phyloP scores from a whole-genome alignment of 352 stramenopile genomes.

The Phytophthora crassamura region DNA sequence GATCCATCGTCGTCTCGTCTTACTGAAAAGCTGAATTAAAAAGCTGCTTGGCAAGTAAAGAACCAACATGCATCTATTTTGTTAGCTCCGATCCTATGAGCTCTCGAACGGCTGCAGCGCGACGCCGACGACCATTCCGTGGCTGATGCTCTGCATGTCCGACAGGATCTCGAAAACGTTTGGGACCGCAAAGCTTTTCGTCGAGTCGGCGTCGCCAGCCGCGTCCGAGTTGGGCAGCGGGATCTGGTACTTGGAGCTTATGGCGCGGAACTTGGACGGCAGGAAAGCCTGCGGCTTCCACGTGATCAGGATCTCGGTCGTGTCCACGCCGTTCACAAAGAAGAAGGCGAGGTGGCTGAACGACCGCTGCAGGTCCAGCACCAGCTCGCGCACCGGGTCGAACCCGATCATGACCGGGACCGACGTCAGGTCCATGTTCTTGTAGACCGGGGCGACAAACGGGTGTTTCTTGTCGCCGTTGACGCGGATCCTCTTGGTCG shows the following conservation, averaged over 20 bases:
- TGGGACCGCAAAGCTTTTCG: slow-evolving; percentile 59
- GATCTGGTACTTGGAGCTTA: slow-evolving; percentile 67
- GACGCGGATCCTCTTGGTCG: slow-evolving; percentile 64
- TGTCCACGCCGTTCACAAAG: slow-evolving; percentile 77
- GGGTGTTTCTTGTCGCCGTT: slow-evolving; percentile 64
- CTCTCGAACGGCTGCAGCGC: slow-evolving; percentile 63
- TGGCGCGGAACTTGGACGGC: slow-evolving; percentile 82
- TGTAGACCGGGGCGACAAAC: slow-evolving; percentile 81
- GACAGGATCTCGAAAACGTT: slow-evolving; percentile 83
- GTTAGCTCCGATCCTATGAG: slow-evolving; percentile 52
- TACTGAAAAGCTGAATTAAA: too few relatives aligned
- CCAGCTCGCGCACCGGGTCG: slow-evolving; percentile 72
- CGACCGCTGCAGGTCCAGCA: slow-evolving; percentile 57
- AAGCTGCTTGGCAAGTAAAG: background rate
- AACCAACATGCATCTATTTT: slow-evolving; percentile 39
- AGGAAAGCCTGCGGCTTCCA: slow-evolving; percentile 87
- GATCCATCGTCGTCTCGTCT: slow-evolving; percentile 58
- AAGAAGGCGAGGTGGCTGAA: slow-evolving; percentile 82
- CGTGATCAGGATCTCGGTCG: slow-evolving; percentile 69
- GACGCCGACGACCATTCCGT: slow-evolving; percentile 64
- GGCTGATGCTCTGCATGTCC: slow-evolving; percentile 74
- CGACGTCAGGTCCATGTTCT: slow-evolving; percentile 82
- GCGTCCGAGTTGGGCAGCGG: slow-evolving; percentile 47
- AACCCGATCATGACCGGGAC: slow-evolving; percentile 79
- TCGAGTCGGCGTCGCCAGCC: slow-evolving; percentile 34